Percentiles rank a stretch among this genome's conserved stretches.
Evolutionary conservation across 768 basidiomycete species (phyloP).

Genomic region (Leccinellum luteum): DNA sequence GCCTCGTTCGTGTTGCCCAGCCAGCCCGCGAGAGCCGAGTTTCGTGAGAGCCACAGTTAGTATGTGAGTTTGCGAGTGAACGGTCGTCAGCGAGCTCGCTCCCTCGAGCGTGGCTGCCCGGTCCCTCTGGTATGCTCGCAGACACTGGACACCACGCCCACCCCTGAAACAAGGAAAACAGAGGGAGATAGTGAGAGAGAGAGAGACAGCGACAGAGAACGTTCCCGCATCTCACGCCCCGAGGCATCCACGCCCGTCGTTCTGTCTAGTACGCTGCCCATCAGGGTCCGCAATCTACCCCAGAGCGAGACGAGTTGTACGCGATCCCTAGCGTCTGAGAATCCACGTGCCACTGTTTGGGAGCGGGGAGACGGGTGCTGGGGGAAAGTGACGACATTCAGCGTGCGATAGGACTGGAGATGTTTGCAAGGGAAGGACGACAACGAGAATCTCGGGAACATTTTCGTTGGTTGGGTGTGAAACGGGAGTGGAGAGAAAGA

Average conservation of each 20-base stretch:
- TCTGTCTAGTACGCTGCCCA: neutral
- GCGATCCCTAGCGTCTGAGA: neutral
- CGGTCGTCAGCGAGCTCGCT: neutral
- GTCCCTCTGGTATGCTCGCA: neutral
- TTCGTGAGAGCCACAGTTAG: slow-evolving; percentile 9
- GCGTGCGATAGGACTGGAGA: neutral
- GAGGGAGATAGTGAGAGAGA: neutral
- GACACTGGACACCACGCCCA: neutral
- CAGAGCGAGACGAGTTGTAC: neutral
- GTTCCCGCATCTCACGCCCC: slow-evolving; percentile 1
- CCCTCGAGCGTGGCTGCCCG: neutral
- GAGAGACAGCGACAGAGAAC: neutral
- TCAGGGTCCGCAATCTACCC: slow-evolving; percentile 16
- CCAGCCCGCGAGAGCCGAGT: neutral
- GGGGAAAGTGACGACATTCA: neutral
- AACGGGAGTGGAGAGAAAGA: neutral
- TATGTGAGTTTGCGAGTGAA: neutral
- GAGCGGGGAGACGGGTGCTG: neutral
- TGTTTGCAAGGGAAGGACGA: neutral
- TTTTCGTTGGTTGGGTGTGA: neutral
- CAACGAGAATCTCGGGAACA: neutral
- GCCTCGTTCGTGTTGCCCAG: neutral
- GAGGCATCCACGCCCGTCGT: slow-evolving; percentile 8
- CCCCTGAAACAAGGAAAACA: neutral
- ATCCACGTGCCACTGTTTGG: neutral